These are phyloP conservation scores for Pyrus pyrifolia DNA, from an alignment of 306 rosid species.

Conservation along the genomic window DNA sequence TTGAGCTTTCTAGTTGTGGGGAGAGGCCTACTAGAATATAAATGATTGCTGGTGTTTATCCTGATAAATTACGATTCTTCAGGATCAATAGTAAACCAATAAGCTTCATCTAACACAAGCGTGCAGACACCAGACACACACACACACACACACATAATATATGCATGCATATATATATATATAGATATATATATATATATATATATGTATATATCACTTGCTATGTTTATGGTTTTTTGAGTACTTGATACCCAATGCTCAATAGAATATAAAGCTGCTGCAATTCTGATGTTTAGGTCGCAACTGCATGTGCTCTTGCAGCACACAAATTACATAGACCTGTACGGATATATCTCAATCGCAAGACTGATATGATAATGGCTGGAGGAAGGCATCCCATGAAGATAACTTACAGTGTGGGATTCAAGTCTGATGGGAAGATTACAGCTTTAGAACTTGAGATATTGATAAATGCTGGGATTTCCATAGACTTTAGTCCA, in stretches of 20 bases:
- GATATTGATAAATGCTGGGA: slow-evolving; percentile 76
- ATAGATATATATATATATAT: no score
- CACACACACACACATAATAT: no score
- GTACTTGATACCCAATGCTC: neutral
- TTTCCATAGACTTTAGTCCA: slow-evolving; percentile 56
- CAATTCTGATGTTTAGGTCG: slow-evolving; percentile 43
- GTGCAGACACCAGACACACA: no score
- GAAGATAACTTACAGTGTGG: slow-evolving; percentile 76
- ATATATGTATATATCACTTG: no score
- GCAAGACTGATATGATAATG: slow-evolving; percentile 88
- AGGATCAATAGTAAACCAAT: no score
- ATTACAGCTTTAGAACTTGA: slow-evolving; percentile 70
- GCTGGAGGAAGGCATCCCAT: slow-evolving; percentile 98
- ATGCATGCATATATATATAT: no score
- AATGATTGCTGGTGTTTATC: no score
- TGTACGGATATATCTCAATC: slow-evolving; percentile 69
- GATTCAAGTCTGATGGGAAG: slow-evolving; percentile 81
- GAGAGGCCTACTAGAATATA: no score
- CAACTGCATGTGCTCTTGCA: slow-evolving; percentile 83
- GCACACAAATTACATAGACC: slow-evolving; percentile 71
- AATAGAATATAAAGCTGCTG: neutral
- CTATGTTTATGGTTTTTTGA: neutral
- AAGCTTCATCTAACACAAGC: no score
- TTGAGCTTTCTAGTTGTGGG: no score
- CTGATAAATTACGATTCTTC: no score